phyloP scores from a whole-genome alignment of 78 protist genomes.

The Capsaspora owczarzaki region DNA sequence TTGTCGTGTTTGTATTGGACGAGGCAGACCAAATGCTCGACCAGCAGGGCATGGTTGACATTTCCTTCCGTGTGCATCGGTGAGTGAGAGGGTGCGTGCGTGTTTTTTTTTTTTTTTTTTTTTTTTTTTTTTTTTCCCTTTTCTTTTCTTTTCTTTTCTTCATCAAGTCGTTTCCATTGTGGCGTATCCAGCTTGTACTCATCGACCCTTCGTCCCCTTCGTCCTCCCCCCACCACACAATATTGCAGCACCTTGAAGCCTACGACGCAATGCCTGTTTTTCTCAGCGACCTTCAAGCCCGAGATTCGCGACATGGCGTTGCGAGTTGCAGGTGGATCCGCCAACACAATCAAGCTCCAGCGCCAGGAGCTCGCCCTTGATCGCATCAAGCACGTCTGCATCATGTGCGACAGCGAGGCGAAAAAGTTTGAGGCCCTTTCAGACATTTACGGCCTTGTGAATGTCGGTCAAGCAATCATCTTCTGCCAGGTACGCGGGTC shows the following conservation, averaged over 20 bases:
- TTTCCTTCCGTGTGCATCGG: background rate
- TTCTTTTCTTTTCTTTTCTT: background rate
- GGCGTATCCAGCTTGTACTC: background rate
- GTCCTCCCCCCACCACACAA: background rate
- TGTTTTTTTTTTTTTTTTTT: background rate
- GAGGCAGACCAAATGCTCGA: constrained; percentile 51
- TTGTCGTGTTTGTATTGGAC: constrained; percentile 65
- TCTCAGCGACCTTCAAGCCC: constrained; percentile 67
- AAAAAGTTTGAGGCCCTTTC: constrained; percentile 48
- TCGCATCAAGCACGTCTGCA: constrained; percentile 70
- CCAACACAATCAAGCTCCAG: constrained; percentile 50
- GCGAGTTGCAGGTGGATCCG: constrained; percentile 41
- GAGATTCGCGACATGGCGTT: constrained; percentile 15
- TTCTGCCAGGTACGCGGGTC: constrained; percentile 38
- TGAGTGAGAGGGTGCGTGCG: background rate
- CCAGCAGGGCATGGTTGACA: constrained; percentile 5
- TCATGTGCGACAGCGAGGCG: constrained; percentile 36
- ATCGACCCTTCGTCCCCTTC: background rate
- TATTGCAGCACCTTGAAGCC: background rate
- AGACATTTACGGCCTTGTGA: constrained; percentile 62
- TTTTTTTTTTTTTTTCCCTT: background rate
- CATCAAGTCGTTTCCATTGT: background rate
- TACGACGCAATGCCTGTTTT: constrained; percentile 29
- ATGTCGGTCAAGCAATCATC: constrained; percentile 72
- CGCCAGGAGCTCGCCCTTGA: constrained; percentile 60